Evolutionary conservation across 176 grass and related monocot species (phyloP), one percentile per base, ranked within the genome.

Genomic region (Musa acuminata): DNA sequence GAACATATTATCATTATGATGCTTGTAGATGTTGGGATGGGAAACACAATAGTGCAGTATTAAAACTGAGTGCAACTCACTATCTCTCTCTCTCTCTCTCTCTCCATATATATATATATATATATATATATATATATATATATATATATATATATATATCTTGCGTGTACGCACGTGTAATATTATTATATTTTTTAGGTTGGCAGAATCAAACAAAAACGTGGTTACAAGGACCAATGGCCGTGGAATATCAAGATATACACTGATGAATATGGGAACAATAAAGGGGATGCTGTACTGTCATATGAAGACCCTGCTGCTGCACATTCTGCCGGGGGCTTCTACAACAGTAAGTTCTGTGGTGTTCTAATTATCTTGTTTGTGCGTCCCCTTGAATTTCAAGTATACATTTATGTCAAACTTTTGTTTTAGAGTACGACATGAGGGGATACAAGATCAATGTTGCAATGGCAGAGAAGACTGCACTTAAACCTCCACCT

Each of bases 181-280:
- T 54, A 10, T 1, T 2, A 55, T 74, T 54, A 19, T 13, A 20
- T 82, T 64, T 81, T 9, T 11, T 71, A 99, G 96, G 91, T 99
- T 83, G 96, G 96, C 62, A 91, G 77, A 78, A 99, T 99, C 69
- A 99, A 99, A 76, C 96, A 99, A 78, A 99, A 99, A 78, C 91
- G 96, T 82, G 96, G 96, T 9, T 99, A 85, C 74, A 99, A 99
- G 67, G 96, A 99, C 55, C 96, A 99, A 62, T 99, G 96, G 96
- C 96, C 96, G 55, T 99, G 89, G 86, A 99, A 99, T 89, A 99
- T 99, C 71, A 99, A 95, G 77, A 87, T 99, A 67, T 99, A 99
- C 27, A 89, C 96, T 70, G 96, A 99, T 55, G 96, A 99, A 1
- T 82, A 69, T 75, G 96, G 96, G 75, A 99, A 95, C 78, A 85